These are phyloP conservation scores for Diaporthe helianthi DNA, from an alignment of 2,329 filamentous ascomycete species.

Conservation along the genomic window DNA sequence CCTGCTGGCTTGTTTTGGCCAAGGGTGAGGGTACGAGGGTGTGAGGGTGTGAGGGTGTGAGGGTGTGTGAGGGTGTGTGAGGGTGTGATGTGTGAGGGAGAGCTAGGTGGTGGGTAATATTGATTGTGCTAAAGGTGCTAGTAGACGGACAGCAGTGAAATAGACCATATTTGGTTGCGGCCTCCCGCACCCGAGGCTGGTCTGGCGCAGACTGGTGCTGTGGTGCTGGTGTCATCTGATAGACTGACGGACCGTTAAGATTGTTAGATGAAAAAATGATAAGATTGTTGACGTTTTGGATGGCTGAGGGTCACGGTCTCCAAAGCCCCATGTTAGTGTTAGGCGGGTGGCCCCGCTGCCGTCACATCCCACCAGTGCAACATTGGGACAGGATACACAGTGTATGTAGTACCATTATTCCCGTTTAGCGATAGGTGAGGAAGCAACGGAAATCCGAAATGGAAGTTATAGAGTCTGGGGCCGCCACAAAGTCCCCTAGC, in stretches of 20 bases:
- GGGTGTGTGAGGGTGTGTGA: background rate
- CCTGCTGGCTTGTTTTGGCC: background rate
- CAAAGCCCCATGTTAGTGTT: background rate
- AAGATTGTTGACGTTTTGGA: background rate
- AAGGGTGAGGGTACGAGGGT: background rate
- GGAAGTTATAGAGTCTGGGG: background rate
- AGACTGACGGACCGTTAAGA: background rate
- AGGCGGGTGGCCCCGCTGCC: conserved; percentile 14
- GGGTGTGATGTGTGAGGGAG: background rate
- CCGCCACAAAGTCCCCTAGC: background rate
- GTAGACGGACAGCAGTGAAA: background rate
- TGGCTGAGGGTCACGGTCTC: background rate
- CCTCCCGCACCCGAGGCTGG: background rate
- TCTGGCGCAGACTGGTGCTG: background rate
- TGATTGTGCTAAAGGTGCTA: too few species aligned
- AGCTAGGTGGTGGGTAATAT: too few species aligned
- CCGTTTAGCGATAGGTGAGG: conserved; percentile 22
- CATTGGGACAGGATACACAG: background rate
- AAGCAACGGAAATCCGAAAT: conserved; percentile 3
- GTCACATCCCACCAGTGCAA: conserved; percentile 10
- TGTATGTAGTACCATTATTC: too few species aligned
- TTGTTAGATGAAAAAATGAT: too few species aligned
- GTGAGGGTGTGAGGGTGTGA: background rate
- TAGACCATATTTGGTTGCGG: background rate
- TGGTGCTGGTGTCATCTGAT: background rate